Percentiles rank a stretch among this genome's conserved stretches.
phyloP scores from a whole-genome alignment of 2,329 filamentous ascomycete genomes.

The Botryotinia calthae region DNA sequence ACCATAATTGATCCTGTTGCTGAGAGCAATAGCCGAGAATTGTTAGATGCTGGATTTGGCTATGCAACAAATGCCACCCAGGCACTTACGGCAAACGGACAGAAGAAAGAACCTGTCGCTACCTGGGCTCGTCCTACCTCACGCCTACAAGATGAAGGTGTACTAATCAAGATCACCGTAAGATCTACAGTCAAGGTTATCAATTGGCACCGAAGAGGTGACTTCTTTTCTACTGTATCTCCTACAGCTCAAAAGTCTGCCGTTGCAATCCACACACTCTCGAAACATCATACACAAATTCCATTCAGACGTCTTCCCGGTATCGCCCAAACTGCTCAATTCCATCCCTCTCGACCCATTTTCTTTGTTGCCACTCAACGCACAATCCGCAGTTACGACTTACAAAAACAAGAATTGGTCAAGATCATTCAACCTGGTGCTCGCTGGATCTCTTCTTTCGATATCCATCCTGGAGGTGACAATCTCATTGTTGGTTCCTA shows the following conservation, averaged over 20 bases:
- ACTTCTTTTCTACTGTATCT: conserved; percentile 91
- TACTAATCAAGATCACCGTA: conserved; percentile 78
- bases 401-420: conserved; percentile 85
- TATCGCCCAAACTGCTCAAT: conserved; percentile 81
- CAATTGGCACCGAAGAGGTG: conserved; percentile 89
- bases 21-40: conserved; percentile 69
- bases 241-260: conserved; percentile 74
- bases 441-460: conserved; percentile 90
- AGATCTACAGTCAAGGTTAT: conserved; percentile 80
- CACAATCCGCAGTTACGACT: conserved; percentile 88
- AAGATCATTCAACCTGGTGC: conserved; percentile 93
- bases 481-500: conserved; percentile 94
- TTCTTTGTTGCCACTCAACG: conserved; percentile 97
- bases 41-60: conserved; percentile 88
- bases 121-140: conserved; percentile 80
- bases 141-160: conserved; percentile 71
- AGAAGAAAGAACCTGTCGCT: conserved; percentile 71
- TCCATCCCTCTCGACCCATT: conserved; percentile 88
- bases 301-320: conserved; percentile 80
- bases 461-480: conserved; percentile 88
- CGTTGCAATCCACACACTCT: conserved; percentile 91
- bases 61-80: conserved; percentile 70
- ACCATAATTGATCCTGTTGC: conserved; percentile 68
- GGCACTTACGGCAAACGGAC: conserved; percentile 50
- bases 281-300: conserved; percentile 90